A percentile compares a stretch with the other conserved stretches of the same genome.
These are phyloP conservation scores for Blastocystis sp. DNA, from an alignment of 352 stramenopile species.

Conservation along the genomic window DNA sequence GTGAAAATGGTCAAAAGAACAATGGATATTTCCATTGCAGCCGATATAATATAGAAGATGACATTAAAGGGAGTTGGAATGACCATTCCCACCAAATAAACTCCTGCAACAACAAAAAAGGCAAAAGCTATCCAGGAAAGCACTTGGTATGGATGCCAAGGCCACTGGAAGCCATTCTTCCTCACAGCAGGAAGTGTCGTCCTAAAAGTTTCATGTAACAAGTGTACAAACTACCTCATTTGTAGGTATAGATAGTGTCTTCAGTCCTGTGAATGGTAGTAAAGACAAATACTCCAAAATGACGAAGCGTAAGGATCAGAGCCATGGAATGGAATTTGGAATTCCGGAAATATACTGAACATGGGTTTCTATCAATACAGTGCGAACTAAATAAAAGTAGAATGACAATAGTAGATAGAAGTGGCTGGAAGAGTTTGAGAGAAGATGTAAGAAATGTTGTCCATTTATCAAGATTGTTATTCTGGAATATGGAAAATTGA, in stretches of 20 bases:
- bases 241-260: background rate
- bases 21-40: background rate
- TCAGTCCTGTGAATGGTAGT: background rate
- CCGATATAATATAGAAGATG: conserved; percentile 7
- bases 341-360: background rate
- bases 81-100: conserved; percentile 31
- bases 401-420: too few relatives aligned
- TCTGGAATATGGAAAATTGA: too few relatives aligned
- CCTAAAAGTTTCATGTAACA: background rate
- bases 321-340: background rate
- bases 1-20: conserved; percentile 11
- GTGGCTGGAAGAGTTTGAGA: too few relatives aligned
- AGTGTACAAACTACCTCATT: conserved; percentile 1
- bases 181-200: conserved; percentile 13
- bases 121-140: conserved; percentile 33
- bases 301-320: conserved; percentile 19
- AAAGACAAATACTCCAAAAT: background rate
- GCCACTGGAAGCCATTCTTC: conserved; percentile 67
- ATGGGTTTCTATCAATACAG: too few relatives aligned
- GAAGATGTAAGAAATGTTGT: too few relatives aligned
- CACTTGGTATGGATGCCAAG: conserved; percentile 54
- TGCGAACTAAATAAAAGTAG: too few relatives aligned
- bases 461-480: too few relatives aligned
- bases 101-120: conserved; percentile 8
- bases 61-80: conserved; percentile 22